Conservation (phyloP, 1,284 basidiomycete species). For the Testicularia cyperi region DNA sequence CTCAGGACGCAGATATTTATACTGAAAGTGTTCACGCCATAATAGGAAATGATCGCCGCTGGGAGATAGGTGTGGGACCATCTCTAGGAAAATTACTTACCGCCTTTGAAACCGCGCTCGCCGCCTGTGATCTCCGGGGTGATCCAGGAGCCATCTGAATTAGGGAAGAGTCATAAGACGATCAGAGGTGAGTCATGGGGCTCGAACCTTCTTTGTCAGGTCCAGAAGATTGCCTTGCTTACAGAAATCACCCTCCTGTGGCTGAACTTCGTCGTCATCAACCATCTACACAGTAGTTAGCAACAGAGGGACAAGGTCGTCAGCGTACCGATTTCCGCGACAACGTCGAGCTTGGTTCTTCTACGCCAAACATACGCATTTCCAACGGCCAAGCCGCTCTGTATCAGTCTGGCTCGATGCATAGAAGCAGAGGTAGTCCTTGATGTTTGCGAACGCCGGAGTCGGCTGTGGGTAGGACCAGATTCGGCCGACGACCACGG, state of each 20-base stretch:
- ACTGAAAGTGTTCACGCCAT: too few relatives aligned
- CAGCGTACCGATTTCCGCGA: background rate
- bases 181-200: too few relatives aligned
- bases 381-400: conserved; percentile 42
- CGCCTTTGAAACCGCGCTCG: conserved; percentile 55
- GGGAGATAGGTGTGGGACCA: too few relatives aligned
- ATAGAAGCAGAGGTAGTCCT: conserved; percentile 57
- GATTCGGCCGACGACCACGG: conserved; percentile 38
- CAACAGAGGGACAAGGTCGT: too few relatives aligned
- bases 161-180: too few relatives aligned
- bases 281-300: conserved; percentile 28
- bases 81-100: conserved; percentile 33
- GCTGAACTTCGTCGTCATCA: conserved; percentile 47
- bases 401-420: conserved; percentile 43
- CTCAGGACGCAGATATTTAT: too few relatives aligned
- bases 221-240: too few relatives aligned
- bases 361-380: conserved; percentile 45
- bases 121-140: conserved; percentile 57
- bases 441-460: conserved; percentile 37
- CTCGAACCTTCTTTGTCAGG: too few relatives aligned
- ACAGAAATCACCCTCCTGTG: conserved; percentile 58
- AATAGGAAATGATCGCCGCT: too few relatives aligned
- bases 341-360: background rate
- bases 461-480: conserved; percentile 56
- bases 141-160: conserved; percentile 54